A percentile compares a stretch with the other conserved stretches of the same genome.
Evolutionary conservation across 1,284 basidiomycete genomes (phyloP).

Genomic region (Puccinia hordei): DNA sequence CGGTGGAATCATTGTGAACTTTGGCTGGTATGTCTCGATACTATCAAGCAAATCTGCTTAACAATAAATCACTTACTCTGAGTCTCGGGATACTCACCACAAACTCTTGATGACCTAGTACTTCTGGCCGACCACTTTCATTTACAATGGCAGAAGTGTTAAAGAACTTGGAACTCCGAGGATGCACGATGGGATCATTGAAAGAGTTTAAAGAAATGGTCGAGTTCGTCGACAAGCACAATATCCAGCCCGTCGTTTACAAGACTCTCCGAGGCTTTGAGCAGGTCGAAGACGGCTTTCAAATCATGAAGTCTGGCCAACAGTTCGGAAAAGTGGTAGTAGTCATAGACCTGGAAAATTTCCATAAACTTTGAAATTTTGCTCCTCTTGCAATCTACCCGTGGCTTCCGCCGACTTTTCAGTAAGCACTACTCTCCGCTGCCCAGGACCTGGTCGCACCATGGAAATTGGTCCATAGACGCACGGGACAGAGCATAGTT

Average conservation of each 20-base stretch:
- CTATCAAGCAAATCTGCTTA: not conserved
- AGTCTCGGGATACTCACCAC: not conserved
- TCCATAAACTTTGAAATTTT: conserved; percentile 1
- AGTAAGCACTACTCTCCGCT: too few species aligned
- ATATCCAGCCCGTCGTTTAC: conserved; percentile 26
- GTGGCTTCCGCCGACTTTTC: too few species aligned
- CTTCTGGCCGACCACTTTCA: conserved; percentile 12
- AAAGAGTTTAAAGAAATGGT: conserved; percentile 47
- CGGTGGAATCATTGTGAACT: conserved; percentile 32
- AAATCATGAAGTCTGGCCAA: conserved; percentile 36
- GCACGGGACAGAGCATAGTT: too few species aligned
- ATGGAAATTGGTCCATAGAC: too few species aligned
- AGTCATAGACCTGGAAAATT: conserved; percentile 6
- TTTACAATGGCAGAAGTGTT: conserved; percentile 42
- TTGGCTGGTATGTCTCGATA: conserved; percentile 33
- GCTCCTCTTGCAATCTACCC: not conserved
- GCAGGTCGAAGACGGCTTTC: conserved; percentile 34
- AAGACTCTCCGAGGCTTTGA: conserved; percentile 23
- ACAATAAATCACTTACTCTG: not conserved
- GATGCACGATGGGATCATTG: conserved; percentile 39
- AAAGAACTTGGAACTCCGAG: conserved; percentile 32
- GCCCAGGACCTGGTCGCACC: too few species aligned
- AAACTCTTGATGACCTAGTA: not conserved
- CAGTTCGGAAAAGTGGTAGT: conserved; percentile 48
- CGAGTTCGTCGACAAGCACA: conserved; percentile 28